A percentile compares a stretch with the other conserved stretches of the same genome.
phyloP scores from a whole-genome alignment of 768 basidiomycete species.

The Daedaleopsis nitida region DNA sequence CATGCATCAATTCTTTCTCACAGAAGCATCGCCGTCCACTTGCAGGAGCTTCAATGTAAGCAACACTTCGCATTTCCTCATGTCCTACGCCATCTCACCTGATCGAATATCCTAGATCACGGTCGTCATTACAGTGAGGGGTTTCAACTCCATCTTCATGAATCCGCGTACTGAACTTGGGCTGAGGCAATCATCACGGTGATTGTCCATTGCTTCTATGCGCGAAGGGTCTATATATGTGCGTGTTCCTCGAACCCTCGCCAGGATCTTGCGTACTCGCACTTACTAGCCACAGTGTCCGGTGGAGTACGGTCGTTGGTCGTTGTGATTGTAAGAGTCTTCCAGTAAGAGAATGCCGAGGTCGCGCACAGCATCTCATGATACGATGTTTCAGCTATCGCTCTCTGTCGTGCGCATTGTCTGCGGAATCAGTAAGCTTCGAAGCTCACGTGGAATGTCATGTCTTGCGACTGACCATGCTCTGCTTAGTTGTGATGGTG shows the following conservation, averaged over 20 bases:
- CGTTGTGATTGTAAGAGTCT: not conserved
- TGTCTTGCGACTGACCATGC: not conserved
- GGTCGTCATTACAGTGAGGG: slow-evolving; percentile 3
- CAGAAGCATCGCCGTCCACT: not conserved
- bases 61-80: not conserved
- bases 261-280: not conserved
- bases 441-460: not conserved
- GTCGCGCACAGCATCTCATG: not conserved
- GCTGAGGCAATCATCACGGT: slow-evolving; percentile 13
- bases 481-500: not conserved
- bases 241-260: not conserved
- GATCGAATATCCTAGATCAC: not conserved
- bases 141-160: not conserved
- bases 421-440: slow-evolving; percentile 8
- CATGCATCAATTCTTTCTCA: not conserved
- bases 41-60: slow-evolving; percentile 11
- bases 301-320: not conserved
- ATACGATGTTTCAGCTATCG: not conserved
- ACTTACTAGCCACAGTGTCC: not conserved
- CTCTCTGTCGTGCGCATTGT: slow-evolving; percentile 11
- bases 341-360: not conserved
- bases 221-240: slow-evolving; percentile 14
- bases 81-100: not conserved
- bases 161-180: not conserved
- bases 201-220: slow-evolving; percentile 18